phyloP scores from a whole-genome alignment of 192 early-diverging fungal genomes.

The Podila epigama region DNA sequence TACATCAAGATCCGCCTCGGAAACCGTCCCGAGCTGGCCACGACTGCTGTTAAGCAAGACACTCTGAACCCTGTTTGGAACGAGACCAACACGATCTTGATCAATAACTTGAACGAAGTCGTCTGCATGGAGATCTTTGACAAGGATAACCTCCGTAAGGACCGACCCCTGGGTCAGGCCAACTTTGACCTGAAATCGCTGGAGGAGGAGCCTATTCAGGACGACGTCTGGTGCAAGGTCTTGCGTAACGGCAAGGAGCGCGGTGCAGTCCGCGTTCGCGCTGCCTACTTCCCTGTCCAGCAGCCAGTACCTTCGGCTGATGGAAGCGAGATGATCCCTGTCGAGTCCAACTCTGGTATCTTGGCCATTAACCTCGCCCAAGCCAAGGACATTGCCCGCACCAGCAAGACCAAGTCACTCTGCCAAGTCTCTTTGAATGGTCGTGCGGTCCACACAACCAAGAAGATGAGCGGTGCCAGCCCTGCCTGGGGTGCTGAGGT shows the following conservation, averaged over 20 bases:
- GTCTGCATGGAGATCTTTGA: conserved; percentile 85
- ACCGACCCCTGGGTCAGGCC: conserved; percentile 73
- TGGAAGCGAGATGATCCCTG: conserved; percentile 19
- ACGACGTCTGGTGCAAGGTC: conserved; percentile 54
- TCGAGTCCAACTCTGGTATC: conserved; percentile 67
- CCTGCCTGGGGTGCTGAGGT: conserved; percentile 82
- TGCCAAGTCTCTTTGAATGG: conserved; percentile 66
- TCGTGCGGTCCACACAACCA: conserved; percentile 59
- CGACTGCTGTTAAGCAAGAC: conserved; percentile 74
- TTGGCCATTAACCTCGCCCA: conserved; percentile 72
- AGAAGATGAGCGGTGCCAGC: conserved; percentile 74
- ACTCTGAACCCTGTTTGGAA: conserved; percentile 87
- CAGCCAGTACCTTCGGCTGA: conserved; percentile 16
- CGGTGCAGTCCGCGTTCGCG: conserved; percentile 32
- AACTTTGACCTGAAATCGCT: conserved; percentile 57
- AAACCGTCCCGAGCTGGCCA: conserved; percentile 66
- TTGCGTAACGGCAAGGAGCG: conserved; percentile 41
- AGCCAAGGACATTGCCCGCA: conserved; percentile 68
- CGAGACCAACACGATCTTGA: conserved; percentile 76
- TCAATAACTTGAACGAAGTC: conserved; percentile 78
- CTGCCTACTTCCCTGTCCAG: conserved; percentile 38
- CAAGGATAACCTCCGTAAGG: conserved; percentile 76
- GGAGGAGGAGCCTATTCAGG: conserved; percentile 49
- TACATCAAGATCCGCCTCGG: conserved; percentile 79
- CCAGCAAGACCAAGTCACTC: conserved; percentile 54